These are phyloP conservation scores for Micractinium conductrix DNA, from an alignment of 139 green algal genomes.

Conservation along the genomic window DNA sequence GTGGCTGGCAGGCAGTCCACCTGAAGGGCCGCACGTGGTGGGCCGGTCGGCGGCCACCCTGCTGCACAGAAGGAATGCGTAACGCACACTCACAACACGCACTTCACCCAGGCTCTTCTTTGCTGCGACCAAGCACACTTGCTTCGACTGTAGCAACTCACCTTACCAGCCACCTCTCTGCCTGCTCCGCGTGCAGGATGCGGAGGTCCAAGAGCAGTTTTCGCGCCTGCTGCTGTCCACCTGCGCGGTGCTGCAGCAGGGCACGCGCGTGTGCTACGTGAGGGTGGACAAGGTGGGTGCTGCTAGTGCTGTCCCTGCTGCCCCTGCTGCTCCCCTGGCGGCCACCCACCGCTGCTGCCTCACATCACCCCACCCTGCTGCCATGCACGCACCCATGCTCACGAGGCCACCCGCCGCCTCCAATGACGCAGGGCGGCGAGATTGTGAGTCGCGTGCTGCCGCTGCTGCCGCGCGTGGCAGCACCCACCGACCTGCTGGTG, in stretches of 20 bases:
- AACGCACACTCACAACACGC: not conserved
- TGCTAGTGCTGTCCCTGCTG: too few relatives aligned
- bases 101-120: not conserved
- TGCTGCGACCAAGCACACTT: too few relatives aligned
- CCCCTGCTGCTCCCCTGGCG: too few relatives aligned
- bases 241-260: not conserved
- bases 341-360: not conserved
- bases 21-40: not conserved
- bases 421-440: not conserved
- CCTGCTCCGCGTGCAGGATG: too few relatives aligned
- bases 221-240: not conserved
- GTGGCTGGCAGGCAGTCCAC: not conserved
- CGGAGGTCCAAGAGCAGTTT: not conserved
- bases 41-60: too few relatives aligned
- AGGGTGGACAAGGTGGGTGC: not conserved
- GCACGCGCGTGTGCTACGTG: constrained; percentile 9
- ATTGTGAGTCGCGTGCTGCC: not conserved
- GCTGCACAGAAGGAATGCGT: too few relatives aligned
- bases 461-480: not conserved
- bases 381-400: not conserved
- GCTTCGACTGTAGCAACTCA: too few relatives aligned
- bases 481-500: not conserved
- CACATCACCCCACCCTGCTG: not conserved
- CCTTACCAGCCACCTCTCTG: too few relatives aligned
- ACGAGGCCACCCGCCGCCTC: too few relatives aligned